A percentile compares a stretch with the other conserved stretches of the same genome.
Conservation (phyloP, 2,329 filamentous ascomycete genomes). For the Diaporthe eres region DNA sequence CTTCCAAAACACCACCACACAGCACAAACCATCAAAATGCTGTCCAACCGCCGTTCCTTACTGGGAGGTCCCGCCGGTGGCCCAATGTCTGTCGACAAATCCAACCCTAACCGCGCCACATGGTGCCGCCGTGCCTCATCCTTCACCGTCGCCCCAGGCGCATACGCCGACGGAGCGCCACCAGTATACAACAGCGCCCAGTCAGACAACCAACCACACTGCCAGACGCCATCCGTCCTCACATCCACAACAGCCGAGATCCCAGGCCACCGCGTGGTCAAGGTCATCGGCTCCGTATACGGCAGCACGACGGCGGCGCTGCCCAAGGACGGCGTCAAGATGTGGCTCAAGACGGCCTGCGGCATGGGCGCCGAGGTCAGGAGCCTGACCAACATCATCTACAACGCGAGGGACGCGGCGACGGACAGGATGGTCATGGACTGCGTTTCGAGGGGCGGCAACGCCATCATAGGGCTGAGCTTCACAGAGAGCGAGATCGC, state of each 20-base stretch:
- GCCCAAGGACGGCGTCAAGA: slow-evolving; percentile 37
- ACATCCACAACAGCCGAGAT: slow-evolving; percentile 48
- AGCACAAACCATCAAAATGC: slow-evolving; percentile 7
- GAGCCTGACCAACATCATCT: slow-evolving; percentile 72
- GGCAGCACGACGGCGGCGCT: slow-evolving; percentile 49
- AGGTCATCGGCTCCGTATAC: slow-evolving; percentile 68
- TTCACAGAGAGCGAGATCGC: slow-evolving; percentile 70
- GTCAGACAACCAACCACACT: slow-evolving; percentile 16
- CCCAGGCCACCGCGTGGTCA: slow-evolving; percentile 67
- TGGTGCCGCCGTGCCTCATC: slow-evolving; percentile 36
- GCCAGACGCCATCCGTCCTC: slow-evolving; percentile 23
- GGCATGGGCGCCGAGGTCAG: slow-evolving; percentile 71
- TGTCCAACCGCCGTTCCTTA: slow-evolving; percentile 36
- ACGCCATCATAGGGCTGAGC: slow-evolving; percentile 71
- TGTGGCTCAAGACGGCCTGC: slow-evolving; percentile 35
- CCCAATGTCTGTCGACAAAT: slow-evolving; percentile 27
- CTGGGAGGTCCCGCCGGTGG: slow-evolving; percentile 22
- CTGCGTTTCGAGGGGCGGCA: slow-evolving; percentile 70
- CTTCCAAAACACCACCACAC: neutral
- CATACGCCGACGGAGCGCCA: neutral
- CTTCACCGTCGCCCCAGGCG: slow-evolving; percentile 21
- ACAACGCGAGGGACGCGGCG: slow-evolving; percentile 71
- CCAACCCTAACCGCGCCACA: slow-evolving; percentile 28
- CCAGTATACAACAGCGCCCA: slow-evolving; percentile 16
- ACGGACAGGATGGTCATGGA: slow-evolving; percentile 68